Evolutionary conservation across 768 basidiomycete genomes (phyloP), one percentile per base, ranked within the genome.

Genomic region (Phanerochaete carnosa): DNA sequence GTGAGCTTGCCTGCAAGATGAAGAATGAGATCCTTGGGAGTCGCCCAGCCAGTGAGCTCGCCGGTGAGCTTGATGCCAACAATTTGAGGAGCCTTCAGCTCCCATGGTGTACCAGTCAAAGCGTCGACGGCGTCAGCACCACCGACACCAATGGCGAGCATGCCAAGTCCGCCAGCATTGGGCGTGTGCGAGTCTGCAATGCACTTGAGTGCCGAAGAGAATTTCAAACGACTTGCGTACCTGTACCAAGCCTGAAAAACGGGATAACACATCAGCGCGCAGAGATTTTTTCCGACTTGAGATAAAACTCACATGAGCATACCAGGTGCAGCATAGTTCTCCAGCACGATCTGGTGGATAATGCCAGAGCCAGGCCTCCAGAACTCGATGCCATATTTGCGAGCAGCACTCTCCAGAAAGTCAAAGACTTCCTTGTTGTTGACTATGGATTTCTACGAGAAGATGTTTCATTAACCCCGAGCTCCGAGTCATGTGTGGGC

Each of bases 81-180:
- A 29, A 97, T 80, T 62, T 88, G 80, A 12, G 94, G 94, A 22
- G 93, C 93, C 74, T 96, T 97, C 55, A 98, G 77, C 74, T 98
- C 96, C 97, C 97, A 99, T 45, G 96, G 95, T 12, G 95, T 98
- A 53, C 91, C 94, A 2, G 95, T 98, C 87, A 99, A 90, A 9
- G 95, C 96, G 73, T 99, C 97, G 22, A 98, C 95, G 25, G 94
- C 94, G 70, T 99, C 97, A 33, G 96, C 97, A 58, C 97, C 97
- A 62, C 97, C 97, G n/a, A 99, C 96, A 55, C 97, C 97, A 57
- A 98, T 97, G 4, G 97, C 97, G 62, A 99, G 83, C 80, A 95
- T 83, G 12, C 97, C 96, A 54, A 99, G 84, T 29, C 97, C 97
- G 58, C 96, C 95, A 55, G 97, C 97, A 72, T 99, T 98, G 0